Percentiles rank a stretch among this genome's conserved stretches.
These are phyloP conservation scores for Boletus bicolor DNA, from an alignment of 768 basidiomycete species.

Conservation along the genomic window DNA sequence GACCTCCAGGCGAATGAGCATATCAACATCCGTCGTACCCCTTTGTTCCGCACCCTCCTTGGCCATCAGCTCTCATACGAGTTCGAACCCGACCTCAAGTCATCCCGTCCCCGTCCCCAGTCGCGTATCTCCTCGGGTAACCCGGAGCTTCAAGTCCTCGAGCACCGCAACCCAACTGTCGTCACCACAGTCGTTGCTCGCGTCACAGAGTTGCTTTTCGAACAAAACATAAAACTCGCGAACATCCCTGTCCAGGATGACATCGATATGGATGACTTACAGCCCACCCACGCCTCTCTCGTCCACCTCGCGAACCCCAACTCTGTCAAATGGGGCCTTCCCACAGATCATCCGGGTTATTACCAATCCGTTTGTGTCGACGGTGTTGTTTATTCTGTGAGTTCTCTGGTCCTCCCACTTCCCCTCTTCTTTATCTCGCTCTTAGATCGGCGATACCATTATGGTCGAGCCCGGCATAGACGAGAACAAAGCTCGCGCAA, in stretches of 20 bases:
- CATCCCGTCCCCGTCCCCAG: conserved; percentile 16
- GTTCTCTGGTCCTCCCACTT: conserved; percentile 12
- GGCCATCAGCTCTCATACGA: conserved; percentile 26
- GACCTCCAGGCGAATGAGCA: conserved; percentile 35
- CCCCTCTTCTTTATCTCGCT: conserved; percentile 7
- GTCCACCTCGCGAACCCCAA: conserved; percentile 32
- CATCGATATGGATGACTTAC: conserved; percentile 15
- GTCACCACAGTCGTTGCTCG: conserved; percentile 48
- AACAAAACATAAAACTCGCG: conserved; percentile 41
- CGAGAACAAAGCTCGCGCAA: conserved; percentile 38
- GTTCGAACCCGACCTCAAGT: conserved; percentile 9
- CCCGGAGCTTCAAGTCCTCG: conserved; percentile 34
- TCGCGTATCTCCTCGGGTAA: conserved; percentile 7
- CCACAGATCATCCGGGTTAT: conserved; percentile 25
- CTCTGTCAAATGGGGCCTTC: conserved; percentile 34
- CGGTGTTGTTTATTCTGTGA: conserved; percentile 52
- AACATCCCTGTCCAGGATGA: conserved; percentile 32
- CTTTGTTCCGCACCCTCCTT: conserved; percentile 38
- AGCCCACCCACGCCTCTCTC: conserved; percentile 10
- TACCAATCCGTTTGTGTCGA: conserved; percentile 54
- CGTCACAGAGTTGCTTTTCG: conserved; percentile 46
- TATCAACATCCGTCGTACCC: conserved; percentile 38
- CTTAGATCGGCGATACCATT: conserved; percentile 60
- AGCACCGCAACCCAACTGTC: conserved; percentile 35
- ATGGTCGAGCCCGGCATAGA: conserved; percentile 61